Evolutionary conservation across 805 yeast genomes (phyloP).

Genomic region (Lipomyces starkeyi): DNA sequence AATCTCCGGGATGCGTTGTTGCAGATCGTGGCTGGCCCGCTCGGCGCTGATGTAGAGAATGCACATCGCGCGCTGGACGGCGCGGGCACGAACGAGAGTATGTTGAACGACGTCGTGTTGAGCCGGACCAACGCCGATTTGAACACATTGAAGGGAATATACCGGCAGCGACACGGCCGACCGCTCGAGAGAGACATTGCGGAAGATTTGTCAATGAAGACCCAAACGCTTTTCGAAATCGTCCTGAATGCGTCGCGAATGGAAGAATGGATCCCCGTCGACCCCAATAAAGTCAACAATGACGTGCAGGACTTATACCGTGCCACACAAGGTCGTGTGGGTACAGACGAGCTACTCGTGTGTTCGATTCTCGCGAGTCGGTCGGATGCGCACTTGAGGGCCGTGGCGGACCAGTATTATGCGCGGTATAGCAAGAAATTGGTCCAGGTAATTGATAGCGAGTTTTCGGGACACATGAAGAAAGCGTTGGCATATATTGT

Average conservation of each 20-base stretch:
- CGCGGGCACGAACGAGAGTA: constrained; percentile 37
- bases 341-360: constrained; percentile 38
- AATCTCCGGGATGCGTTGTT: constrained; percentile 35
- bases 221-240: constrained; percentile 36
- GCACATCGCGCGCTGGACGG: constrained; percentile 36
- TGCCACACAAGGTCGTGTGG: constrained; percentile 33
- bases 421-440: constrained; percentile 31
- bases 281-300: constrained; percentile 24
- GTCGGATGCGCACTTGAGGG: constrained; percentile 34
- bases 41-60: constrained; percentile 36
- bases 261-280: constrained; percentile 36
- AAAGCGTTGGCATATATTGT: constrained; percentile 37
- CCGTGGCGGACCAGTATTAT: constrained; percentile 26
- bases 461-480: constrained; percentile 41
- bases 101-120: constrained; percentile 38
- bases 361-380: constrained; percentile 37
- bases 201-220: constrained; percentile 38
- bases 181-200: constrained; percentile 32
- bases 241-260: constrained; percentile 30
- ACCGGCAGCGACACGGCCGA: constrained; percentile 30
- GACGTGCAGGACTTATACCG: constrained; percentile 36
- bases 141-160: constrained; percentile 35
- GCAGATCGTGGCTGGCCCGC: constrained; percentile 36
- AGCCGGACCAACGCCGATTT: constrained; percentile 37
- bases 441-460: constrained; percentile 29